Evolutionary conservation across 805 yeast genomes (phyloP).

Genomic region (Candida alai): DNA sequence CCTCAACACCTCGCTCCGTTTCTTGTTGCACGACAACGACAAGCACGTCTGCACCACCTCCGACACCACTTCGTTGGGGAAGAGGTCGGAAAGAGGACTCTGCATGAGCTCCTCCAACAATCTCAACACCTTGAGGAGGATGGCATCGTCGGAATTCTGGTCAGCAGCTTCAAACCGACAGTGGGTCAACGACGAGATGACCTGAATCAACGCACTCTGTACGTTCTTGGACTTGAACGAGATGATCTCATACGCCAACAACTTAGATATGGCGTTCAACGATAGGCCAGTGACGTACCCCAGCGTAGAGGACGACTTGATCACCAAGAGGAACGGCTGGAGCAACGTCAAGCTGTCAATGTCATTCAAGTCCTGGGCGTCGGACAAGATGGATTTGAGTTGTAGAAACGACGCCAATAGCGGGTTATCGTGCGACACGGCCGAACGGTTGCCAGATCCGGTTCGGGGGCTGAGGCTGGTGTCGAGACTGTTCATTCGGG

Average conservation of each 20-base stretch:
- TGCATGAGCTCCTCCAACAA: constrained; percentile 63
- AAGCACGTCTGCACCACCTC: constrained; percentile 90
- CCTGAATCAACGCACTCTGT: constrained; percentile 56
- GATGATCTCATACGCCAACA: constrained; percentile 69
- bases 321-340: constrained; percentile 82
- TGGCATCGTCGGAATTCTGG: constrained; percentile 88
- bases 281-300: constrained; percentile 85
- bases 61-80: constrained; percentile 78
- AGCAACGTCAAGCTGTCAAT: constrained; percentile 71
- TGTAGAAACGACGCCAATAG: constrained; percentile 76
- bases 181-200: constrained; percentile 76
- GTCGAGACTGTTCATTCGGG: constrained; percentile 1
- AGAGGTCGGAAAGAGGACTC: constrained; percentile 58
- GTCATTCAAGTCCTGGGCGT: constrained; percentile 44
- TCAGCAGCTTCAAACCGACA: constrained; percentile 96
- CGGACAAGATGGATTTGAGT: constrained; percentile 65
- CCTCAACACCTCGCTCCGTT: constrained; percentile 85
- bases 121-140: constrained; percentile 75
- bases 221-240: constrained; percentile 51
- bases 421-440: constrained; percentile 40
- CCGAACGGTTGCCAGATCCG: constrained; percentile 3
- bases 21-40: constrained; percentile 86
- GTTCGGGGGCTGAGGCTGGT: constrained; percentile 7
- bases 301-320: constrained; percentile 79
- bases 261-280: constrained; percentile 67